Base-by-base conservation (phyloP, 495 filamentous ascomycete genomes). In the Aspergillus baeticus region DNA sequence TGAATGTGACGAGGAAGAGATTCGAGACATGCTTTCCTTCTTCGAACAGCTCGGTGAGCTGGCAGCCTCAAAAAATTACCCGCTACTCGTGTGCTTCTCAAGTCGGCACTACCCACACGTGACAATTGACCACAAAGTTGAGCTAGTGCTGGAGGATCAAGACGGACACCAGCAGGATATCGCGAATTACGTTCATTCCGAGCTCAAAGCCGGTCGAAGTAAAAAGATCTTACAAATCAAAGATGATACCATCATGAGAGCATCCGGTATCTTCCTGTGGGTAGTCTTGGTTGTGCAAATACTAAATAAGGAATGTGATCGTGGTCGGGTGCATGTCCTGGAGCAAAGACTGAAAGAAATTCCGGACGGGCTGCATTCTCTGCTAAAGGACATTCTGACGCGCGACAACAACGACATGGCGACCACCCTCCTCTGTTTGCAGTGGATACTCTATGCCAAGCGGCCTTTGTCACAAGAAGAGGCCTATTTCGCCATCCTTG, bases 31-130 rank as follows among this genome's bases (percentile, higher is more conserved):
- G 68, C 39, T 75, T 13, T 51, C 55, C 6, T 74, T 67, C 48
- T 73, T 77, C 54, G 63, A 74, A 37, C 56, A 68, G 10, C 38
- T 76, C 0, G 63, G 65, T 18, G 53, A 68, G 49, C 13, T 34
- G 14, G 64, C 65, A 8, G 51, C 35, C 17, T 52, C 46, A 2
- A 15, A 54, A 8, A 46, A 51, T 6, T 56, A 43, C 29, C 10
- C 37, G 1, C 59, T 73, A 18, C 20, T 50, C 5, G 35, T 79
- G 18, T 77, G 71, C 34, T 70, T 82, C 44, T 77, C 81, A 0
- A 82, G 79, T 59, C 66, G 79, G 0, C 76, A 80, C 56, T 81
- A 80, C 51, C 79, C 79, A 0, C 49, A 76, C 33, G 74, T 84
- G 36, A 60, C 57, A 0, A 68, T 77, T 7, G 15, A 59, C 5